These are phyloP conservation scores for Didymella keratinophila DNA, from an alignment of 2,329 filamentous ascomycete genomes.

Conservation along the genomic window DNA sequence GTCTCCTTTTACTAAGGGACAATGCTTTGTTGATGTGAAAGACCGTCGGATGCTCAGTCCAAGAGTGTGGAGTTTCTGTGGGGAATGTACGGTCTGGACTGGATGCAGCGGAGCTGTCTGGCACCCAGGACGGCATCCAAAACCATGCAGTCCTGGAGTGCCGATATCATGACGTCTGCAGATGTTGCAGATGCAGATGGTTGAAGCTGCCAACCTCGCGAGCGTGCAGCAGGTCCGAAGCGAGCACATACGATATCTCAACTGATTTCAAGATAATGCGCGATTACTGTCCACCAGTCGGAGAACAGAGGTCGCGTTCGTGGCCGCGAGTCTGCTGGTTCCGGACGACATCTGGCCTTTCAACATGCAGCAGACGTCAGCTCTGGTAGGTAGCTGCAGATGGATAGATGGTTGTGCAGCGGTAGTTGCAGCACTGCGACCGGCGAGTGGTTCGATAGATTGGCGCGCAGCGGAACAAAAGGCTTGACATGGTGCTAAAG, in stretches of 20 bases:
- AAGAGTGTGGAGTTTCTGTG: constrained; percentile 6
- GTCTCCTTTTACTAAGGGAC: background rate
- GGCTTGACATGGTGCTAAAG: constrained; percentile 9
- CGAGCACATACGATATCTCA: background rate
- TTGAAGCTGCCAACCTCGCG: background rate
- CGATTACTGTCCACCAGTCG: constrained; percentile 5
- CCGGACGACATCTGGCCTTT: constrained; percentile 16
- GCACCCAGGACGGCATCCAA: constrained; percentile 7
- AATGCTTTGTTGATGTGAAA: background rate
- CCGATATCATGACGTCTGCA: constrained; percentile 8
- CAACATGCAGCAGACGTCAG: constrained; percentile 5
- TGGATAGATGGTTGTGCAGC: constrained; percentile 4
- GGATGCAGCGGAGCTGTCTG: constrained; percentile 9
- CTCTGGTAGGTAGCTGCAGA: constrained; percentile 1
- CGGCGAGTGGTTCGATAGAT: constrained; percentile 5
- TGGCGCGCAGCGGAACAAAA: background rate
- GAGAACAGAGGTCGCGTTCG: background rate
- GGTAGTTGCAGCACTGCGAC: constrained; percentile 2
- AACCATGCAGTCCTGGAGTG: constrained; percentile 5
- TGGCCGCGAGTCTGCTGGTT: background rate
- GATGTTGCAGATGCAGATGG: background rate
- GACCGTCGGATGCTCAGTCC: background rate
- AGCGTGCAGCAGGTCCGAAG: background rate
- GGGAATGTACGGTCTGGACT: constrained; percentile 15
- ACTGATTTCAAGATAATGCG: constrained; percentile 1